phyloP scores from a whole-genome alignment of 2,329 filamentous ascomycete species.

The Eurotiales sp. region DNA sequence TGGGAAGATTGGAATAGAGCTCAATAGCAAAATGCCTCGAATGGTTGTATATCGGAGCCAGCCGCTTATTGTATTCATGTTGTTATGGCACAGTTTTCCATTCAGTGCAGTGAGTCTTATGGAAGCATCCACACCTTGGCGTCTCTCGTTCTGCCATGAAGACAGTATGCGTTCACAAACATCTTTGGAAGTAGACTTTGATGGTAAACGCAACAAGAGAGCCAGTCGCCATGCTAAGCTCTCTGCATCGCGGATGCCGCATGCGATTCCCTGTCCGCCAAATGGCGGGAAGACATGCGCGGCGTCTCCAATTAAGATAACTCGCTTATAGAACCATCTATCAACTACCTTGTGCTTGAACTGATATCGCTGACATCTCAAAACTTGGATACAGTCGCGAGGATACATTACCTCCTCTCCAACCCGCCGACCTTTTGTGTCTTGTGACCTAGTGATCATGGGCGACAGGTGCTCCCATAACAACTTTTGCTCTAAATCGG shows the following conservation, averaged over 20 bases:
- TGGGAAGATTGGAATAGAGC: neutral
- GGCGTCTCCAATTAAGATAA: slow-evolving; percentile 24
- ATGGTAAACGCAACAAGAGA: neutral
- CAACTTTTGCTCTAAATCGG: slow-evolving; percentile 16
- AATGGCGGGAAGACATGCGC: slow-evolving; percentile 28
- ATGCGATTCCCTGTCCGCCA: slow-evolving; percentile 19
- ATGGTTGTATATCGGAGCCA: neutral
- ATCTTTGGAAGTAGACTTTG: neutral
- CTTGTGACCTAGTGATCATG: slow-evolving; percentile 8
- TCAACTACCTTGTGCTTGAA: slow-evolving; percentile 24
- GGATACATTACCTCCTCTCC: slow-evolving; percentile 19
- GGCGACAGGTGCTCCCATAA: slow-evolving; percentile 15
- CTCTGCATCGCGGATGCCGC: slow-evolving; percentile 6
- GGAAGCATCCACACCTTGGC: neutral
- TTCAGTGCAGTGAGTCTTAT: slow-evolving; percentile 1
- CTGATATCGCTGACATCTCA: slow-evolving; percentile 23
- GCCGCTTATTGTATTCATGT: neutral
- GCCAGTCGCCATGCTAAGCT: slow-evolving; percentile 6
- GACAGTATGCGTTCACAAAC: neutral
- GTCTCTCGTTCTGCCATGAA: slow-evolving; percentile 2
- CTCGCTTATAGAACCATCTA: slow-evolving; percentile 21
- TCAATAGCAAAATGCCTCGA: neutral
- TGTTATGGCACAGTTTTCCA: slow-evolving; percentile 3
- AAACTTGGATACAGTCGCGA: slow-evolving; percentile 23
- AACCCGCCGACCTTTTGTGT: neutral